Percentiles rank a stretch among this genome's conserved stretches.
Evolutionary conservation across 1,284 basidiomycete species (phyloP).

Genomic region (Ceratobasidium sp.): DNA sequence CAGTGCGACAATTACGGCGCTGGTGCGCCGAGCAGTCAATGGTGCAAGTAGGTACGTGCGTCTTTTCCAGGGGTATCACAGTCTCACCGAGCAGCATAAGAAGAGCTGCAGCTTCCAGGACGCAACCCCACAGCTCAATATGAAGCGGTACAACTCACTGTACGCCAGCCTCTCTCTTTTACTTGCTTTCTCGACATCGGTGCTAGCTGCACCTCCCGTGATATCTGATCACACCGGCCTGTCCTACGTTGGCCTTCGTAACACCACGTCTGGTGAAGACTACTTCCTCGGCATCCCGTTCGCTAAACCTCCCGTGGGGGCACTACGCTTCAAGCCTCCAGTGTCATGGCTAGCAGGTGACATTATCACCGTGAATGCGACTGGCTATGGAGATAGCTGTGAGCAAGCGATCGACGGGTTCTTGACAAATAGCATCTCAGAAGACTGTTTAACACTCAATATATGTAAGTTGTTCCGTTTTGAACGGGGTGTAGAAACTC

Average conservation of each 20-base stretch:
- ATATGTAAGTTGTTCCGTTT: conserved; percentile 51
- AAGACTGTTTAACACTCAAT: conserved; percentile 46
- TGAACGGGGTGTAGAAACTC: too few species aligned
- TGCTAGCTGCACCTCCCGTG: background rate
- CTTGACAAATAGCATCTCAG: conserved; percentile 11
- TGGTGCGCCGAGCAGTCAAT: too few species aligned
- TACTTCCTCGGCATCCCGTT: conserved; percentile 48
- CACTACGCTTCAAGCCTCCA: conserved; percentile 37
- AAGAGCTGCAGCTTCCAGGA: too few species aligned
- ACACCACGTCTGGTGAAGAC: conserved; percentile 38
- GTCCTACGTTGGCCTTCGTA: conserved; percentile 31
- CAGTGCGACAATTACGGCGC: too few species aligned
- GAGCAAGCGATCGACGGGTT: background rate
- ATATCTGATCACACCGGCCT: conserved; percentile 1
- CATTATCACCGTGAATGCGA: conserved; percentile 11
- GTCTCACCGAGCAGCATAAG: too few species aligned
- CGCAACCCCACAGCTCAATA: too few species aligned
- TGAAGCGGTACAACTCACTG: too few species aligned
- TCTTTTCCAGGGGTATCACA: too few species aligned
- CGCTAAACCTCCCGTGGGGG: conserved; percentile 44
- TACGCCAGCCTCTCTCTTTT: too few species aligned
- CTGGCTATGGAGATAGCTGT: conserved; percentile 7
- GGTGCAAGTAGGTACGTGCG: too few species aligned
- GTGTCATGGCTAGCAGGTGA: conserved; percentile 7
- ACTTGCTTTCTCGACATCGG: too few species aligned